Percentiles rank a stretch among this genome's conserved stretches.
Evolutionary conservation across 768 basidiomycete genomes (phyloP).

Genomic region (Agaricus sinodeliciosus): DNA sequence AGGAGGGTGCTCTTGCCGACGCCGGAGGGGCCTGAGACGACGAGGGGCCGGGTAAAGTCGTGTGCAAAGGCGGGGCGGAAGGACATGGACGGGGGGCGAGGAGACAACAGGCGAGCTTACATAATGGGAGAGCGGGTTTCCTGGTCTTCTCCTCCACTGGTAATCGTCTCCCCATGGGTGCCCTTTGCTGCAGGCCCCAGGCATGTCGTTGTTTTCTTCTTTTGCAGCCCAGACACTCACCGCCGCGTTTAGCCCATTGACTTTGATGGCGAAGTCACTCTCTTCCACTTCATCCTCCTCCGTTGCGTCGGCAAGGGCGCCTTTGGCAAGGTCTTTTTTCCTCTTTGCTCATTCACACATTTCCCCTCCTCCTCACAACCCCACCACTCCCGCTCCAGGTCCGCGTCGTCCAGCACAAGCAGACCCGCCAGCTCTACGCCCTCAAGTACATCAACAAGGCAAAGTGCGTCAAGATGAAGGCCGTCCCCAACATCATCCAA

Average conservation of each 20-base stretch:
- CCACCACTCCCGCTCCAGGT: conserved; percentile 48
- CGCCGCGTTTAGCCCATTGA: conserved; percentile 69
- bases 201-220: conserved; percentile 33
- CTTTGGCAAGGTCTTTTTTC: conserved; percentile 80
- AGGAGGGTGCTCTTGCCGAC: conserved; percentile 94
- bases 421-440: conserved; percentile 93
- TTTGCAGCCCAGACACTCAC: background rate
- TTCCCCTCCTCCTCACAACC: conserved; percentile 12
- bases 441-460: conserved; percentile 99
- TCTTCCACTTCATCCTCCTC: conserved; percentile 94
- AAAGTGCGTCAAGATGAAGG: conserved; percentile 98
- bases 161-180: too few species aligned
- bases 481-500: conserved; percentile 95
- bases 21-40: conserved; percentile 88
- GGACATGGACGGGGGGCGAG: conserved; percentile 3
- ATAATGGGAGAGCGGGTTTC: too few species aligned
- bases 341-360: too few species aligned
- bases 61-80: background rate
- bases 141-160: too few species aligned
- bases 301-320: conserved; percentile 98
- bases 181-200: conserved; percentile 78
- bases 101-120: conserved; percentile 1
- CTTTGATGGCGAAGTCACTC: conserved; percentile 91
- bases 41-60: conserved; percentile 61
- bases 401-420: conserved; percentile 98